Percentiles rank a stretch among this genome's conserved stretches.
Evolutionary conservation across 2,329 filamentous ascomycete species (phyloP).

Genomic region (Pseudogymnoascus sp.): DNA sequence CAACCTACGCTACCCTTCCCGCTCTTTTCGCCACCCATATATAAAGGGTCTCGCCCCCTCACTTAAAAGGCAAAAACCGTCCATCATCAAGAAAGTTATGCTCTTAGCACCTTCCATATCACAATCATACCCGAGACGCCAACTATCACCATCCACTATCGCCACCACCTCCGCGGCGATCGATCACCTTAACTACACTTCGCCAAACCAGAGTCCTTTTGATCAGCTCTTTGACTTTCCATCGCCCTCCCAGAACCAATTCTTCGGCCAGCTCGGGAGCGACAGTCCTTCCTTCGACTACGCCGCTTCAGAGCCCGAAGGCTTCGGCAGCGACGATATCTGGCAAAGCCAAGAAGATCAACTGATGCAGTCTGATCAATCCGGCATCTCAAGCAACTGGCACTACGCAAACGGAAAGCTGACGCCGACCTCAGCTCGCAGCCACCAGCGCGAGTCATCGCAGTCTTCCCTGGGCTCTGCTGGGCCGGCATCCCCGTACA

Average conservation of each 20-base stretch:
- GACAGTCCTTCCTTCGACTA: not conserved
- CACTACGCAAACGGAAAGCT: constrained; percentile 24
- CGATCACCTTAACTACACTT: not conserved
- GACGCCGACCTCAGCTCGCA: constrained; percentile 25
- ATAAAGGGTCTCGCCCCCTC: constrained; percentile 4
- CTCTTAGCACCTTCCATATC: constrained; percentile 1
- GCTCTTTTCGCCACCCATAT: not conserved
- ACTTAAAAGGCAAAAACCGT: not conserved
- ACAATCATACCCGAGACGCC: constrained; percentile 4
- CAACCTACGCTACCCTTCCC: not conserved
- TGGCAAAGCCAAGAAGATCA: not conserved
- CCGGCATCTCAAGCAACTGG: constrained; percentile 19
- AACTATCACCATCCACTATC: not conserved
- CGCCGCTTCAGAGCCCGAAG: not conserved
- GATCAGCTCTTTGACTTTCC: not conserved
- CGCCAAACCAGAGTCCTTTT: not conserved
- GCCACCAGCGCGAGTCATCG: constrained; percentile 52
- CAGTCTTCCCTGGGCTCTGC: constrained; percentile 52
- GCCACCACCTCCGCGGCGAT: not conserved
- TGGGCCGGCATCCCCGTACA: constrained; percentile 52
- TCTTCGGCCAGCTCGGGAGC: not conserved
- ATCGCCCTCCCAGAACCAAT: not conserved
- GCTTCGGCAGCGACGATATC: constrained; percentile 3
- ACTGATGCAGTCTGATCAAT: constrained; percentile 25
- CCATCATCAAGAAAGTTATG: not conserved